These are phyloP conservation scores for Pestalotiopsis sp. DNA, from an alignment of 2,329 filamentous ascomycete species.

Conservation along the genomic window DNA sequence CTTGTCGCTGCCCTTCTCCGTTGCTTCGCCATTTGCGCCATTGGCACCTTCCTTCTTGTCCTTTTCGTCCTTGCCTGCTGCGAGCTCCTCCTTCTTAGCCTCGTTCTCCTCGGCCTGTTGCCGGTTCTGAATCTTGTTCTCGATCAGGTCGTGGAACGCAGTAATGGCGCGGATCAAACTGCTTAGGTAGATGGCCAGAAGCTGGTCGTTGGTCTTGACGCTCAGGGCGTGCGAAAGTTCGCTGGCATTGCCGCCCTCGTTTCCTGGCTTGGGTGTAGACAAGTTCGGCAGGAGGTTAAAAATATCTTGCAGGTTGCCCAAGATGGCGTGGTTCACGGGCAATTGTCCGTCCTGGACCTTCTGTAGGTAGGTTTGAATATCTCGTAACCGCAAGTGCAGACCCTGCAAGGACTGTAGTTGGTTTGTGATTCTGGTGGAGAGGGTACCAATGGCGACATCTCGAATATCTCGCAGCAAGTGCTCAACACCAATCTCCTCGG, in stretches of 20 bases:
- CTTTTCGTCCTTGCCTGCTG: constrained; percentile 40
- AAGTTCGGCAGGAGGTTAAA: constrained; percentile 98
- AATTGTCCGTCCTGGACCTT: constrained; percentile 93
- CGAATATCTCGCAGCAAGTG: constrained; percentile 97
- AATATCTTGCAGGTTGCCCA: constrained; percentile 97
- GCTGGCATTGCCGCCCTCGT: constrained; percentile 60
- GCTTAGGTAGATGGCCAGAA: constrained; percentile 97
- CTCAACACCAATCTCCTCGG: constrained; percentile 98
- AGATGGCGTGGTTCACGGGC: constrained; percentile 94
- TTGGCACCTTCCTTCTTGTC: constrained; percentile 52
- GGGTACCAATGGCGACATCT: constrained; percentile 94
- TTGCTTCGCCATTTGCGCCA: constrained; percentile 51
- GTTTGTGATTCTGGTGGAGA: constrained; percentile 95
- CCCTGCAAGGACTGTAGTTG: constrained; percentile 97
- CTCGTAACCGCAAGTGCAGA: constrained; percentile 88
- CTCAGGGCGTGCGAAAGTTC: constrained; percentile 97
- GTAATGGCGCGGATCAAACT: constrained; percentile 97
- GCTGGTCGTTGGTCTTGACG: constrained; percentile 98
- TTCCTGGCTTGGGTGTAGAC: constrained; percentile 72
- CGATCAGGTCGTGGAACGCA: constrained; percentile 97
- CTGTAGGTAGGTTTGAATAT: constrained; percentile 93
- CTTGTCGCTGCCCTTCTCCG: constrained; percentile 42
- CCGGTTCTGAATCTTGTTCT: constrained; percentile 99
- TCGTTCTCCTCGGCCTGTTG: constrained; percentile 97
- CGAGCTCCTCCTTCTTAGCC: constrained; percentile 67